These are phyloP conservation scores for Aureobasidium pullulans DNA, from an alignment of 2,329 filamentous ascomycete genomes.

Conservation along the genomic window DNA sequence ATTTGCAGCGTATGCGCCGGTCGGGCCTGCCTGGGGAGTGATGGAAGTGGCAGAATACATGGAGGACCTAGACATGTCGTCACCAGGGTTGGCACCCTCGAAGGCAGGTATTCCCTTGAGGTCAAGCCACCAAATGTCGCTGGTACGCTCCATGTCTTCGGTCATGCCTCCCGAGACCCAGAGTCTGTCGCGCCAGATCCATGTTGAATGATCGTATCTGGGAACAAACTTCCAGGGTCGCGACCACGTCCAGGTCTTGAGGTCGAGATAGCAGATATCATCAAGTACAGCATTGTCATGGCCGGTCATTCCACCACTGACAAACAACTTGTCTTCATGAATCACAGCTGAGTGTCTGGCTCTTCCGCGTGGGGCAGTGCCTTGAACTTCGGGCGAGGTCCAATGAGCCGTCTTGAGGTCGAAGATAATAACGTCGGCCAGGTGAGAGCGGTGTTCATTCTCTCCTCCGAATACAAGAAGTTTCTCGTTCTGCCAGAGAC, in stretches of 20 bases:
- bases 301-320: constrained; percentile 91
- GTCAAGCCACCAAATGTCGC: constrained; percentile 96
- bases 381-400: constrained; percentile 83
- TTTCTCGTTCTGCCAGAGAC: constrained; percentile 87
- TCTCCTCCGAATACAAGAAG: constrained; percentile 96
- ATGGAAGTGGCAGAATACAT: constrained; percentile 22
- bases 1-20: constrained; percentile 62
- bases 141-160: constrained; percentile 93
- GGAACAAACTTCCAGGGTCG: constrained; percentile 91
- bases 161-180: constrained; percentile 96
- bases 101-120: constrained; percentile 85
- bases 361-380: constrained; percentile 78
- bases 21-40: constrained; percentile 30
- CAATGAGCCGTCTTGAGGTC: constrained; percentile 91
- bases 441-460: constrained; percentile 92
- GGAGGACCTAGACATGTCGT: constrained; percentile 23
- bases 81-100: constrained; percentile 24
- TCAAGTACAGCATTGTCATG: constrained; percentile 88
- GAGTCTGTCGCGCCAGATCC: constrained; percentile 84
- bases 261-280: constrained; percentile 91
- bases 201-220: constrained; percentile 89
- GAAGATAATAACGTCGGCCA: constrained; percentile 93
- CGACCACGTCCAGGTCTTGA: constrained; percentile 98
- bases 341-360: constrained; percentile 90
- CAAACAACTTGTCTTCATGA: constrained; percentile 92